Percentiles rank a stretch among this genome's conserved stretches.
phyloP scores from a whole-genome alignment of 768 basidiomycete genomes.

The Mycena indigotica region DNA sequence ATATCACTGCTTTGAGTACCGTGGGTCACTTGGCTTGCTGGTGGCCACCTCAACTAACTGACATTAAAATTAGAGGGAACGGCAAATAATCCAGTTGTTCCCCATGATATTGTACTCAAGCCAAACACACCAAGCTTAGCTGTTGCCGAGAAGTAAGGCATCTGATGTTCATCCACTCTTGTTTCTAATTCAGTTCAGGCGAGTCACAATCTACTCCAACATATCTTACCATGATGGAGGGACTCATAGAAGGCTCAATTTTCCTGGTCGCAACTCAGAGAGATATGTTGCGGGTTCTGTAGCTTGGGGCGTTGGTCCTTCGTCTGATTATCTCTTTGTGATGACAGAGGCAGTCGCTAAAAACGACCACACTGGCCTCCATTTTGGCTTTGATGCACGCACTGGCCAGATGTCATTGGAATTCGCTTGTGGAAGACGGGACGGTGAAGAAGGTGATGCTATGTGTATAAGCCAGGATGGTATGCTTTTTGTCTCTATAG shows the following conservation, averaged over 20 bases:
- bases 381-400: conserved; percentile 49
- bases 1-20: background rate
- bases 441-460: background rate
- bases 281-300: conserved; percentile 45
- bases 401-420: background rate
- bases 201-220: conserved; percentile 4
- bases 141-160: conserved; percentile 41
- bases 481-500: background rate
- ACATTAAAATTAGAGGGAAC: no score
- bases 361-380: conserved; percentile 40
- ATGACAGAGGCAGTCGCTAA: conserved; percentile 47
- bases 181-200: background rate
- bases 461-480: conserved; percentile 21
- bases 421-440: background rate
- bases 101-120: conserved; percentile 49
- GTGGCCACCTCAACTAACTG: conserved; percentile 24
- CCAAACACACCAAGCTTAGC: conserved; percentile 44
- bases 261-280: conserved; percentile 25
- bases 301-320: conserved; percentile 51
- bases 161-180: no score
- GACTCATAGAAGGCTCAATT: background rate
- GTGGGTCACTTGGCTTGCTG: background rate
- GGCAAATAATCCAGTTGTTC: conserved; percentile 21
- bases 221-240: background rate
- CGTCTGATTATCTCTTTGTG: conserved; percentile 48